Conservation (phyloP, 2,329 filamentous ascomycete species). For the Thermothelomyces thermophilus region DNA sequence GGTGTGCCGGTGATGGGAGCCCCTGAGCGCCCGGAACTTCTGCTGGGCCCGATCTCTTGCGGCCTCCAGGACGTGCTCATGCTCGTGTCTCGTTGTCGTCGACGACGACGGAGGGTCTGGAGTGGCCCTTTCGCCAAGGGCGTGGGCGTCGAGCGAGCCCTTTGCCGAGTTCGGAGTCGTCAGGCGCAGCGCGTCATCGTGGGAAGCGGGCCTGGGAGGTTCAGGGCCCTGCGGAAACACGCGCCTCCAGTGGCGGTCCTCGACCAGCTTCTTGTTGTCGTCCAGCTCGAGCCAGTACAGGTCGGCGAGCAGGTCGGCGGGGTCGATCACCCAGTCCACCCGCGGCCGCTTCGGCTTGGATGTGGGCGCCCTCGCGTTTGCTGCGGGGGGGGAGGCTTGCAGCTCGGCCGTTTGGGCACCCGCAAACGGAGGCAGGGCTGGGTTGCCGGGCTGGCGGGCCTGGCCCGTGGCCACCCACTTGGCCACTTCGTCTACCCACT, state of each 20-base stretch:
- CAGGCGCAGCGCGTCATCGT: constrained; percentile 17
- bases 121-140: constrained; percentile 20
- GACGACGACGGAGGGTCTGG: constrained; percentile 9
- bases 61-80: constrained; percentile 44
- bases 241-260: constrained; percentile 68
- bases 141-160: constrained; percentile 10
- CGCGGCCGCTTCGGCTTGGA: constrained; percentile 64
- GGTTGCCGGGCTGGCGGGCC: constrained; percentile 27
- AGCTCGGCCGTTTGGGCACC: constrained; percentile 39
- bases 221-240: constrained; percentile 52
- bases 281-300: constrained; percentile 82
- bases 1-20: constrained; percentile 48
- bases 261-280: constrained; percentile 71
- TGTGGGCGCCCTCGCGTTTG: constrained; percentile 34
- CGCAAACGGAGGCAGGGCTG: constrained; percentile 41
- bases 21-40: constrained; percentile 51
- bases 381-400: constrained; percentile 38
- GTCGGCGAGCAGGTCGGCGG: constrained; percentile 83
- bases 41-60: constrained; percentile 53
- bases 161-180: constrained; percentile 21
- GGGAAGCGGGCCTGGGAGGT: constrained; percentile 27
- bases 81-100: constrained; percentile 31
- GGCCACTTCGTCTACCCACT: constrained; percentile 70
- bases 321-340: constrained; percentile 77
- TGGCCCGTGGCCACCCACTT: constrained; percentile 37